These are phyloP conservation scores for Pleurotus ostreatus DNA, from an alignment of 768 basidiomycete genomes.

Conservation along the genomic window DNA sequence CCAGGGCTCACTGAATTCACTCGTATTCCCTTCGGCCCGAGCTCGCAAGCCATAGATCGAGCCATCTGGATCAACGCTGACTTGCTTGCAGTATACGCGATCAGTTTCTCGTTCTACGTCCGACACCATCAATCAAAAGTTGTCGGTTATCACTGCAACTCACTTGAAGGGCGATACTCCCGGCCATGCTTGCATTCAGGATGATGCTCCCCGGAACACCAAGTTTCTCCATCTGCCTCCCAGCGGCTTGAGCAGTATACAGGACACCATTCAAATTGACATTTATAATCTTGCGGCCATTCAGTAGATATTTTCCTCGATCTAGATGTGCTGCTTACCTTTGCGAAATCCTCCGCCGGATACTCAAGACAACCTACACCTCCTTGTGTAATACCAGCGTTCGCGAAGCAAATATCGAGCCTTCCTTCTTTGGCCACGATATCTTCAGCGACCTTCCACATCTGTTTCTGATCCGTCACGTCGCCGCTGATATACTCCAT, in stretches of 20 bases:
- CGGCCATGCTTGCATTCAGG: constrained; percentile 58
- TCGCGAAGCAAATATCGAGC: constrained; percentile 63
- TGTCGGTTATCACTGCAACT: constrained; percentile 7
- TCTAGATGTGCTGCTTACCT: constrained; percentile 30
- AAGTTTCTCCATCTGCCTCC: constrained; percentile 50
- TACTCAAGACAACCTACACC: constrained; percentile 52
- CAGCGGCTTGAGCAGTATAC: constrained; percentile 59
- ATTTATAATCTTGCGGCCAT: constrained; percentile 40
- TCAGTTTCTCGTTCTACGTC: constrained; percentile 64
- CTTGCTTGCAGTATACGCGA: constrained; percentile 76
- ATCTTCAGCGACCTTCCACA: constrained; percentile 43
- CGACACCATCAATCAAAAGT: not conserved
- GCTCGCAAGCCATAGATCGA: constrained; percentile 79
- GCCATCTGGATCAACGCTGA: constrained; percentile 78
- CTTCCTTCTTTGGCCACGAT: constrained; percentile 57
- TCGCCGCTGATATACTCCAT: constrained; percentile 50
- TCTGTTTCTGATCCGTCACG: constrained; percentile 49
- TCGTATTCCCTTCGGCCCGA: constrained; percentile 60
- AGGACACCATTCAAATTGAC: constrained; percentile 60
- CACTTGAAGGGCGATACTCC: constrained; percentile 59
- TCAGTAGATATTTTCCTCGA: not conserved
- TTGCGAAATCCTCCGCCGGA: constrained; percentile 48
- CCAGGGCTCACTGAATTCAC: constrained; percentile 79
- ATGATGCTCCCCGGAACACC: constrained; percentile 51
- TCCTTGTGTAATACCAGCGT: constrained; percentile 53